Conservation (phyloP, 768 basidiomycete genomes). For the Phylloporus scabripes region DNA sequence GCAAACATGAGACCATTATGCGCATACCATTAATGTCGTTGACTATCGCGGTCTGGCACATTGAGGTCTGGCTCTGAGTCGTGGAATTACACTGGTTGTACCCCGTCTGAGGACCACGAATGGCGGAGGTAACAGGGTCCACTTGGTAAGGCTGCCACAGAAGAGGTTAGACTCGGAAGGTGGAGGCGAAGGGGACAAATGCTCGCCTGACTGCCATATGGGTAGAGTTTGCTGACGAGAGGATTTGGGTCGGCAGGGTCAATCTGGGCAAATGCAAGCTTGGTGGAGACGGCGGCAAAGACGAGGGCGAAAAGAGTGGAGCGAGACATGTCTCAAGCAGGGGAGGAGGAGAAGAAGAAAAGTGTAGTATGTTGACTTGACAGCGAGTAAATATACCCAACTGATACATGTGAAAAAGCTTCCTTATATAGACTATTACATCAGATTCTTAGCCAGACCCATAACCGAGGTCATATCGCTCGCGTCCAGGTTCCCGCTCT, state of each 20-base stretch:
- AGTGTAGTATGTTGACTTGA: not conserved
- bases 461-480: conserved; percentile 27
- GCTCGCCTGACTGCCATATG: conserved; percentile 20
- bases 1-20: not conserved
- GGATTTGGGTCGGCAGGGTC: conserved; percentile 44
- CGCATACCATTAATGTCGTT: conserved; percentile 45
- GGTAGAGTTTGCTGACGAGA: conserved; percentile 40
- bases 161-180: not conserved
- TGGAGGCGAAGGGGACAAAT: not conserved
- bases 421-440: conserved; percentile 10
- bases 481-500: conserved; percentile 26
- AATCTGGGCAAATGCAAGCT: conserved; percentile 26
- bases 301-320: conserved; percentile 42
- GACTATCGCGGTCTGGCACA: conserved; percentile 64
- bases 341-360: not conserved
- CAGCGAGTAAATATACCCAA: not conserved
- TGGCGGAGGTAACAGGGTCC: conserved; percentile 35
- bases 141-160: conserved; percentile 46
- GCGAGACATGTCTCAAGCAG: conserved; percentile 40
- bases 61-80: conserved; percentile 53
- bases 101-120: conserved; percentile 56
- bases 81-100: conserved; percentile 68
- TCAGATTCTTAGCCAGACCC: conserved; percentile 21
- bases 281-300: conserved; percentile 27
- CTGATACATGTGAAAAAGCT: not conserved